phyloP scores from a whole-genome alignment of 768 basidiomycete genomes.

The Macrocybe gigantea region DNA sequence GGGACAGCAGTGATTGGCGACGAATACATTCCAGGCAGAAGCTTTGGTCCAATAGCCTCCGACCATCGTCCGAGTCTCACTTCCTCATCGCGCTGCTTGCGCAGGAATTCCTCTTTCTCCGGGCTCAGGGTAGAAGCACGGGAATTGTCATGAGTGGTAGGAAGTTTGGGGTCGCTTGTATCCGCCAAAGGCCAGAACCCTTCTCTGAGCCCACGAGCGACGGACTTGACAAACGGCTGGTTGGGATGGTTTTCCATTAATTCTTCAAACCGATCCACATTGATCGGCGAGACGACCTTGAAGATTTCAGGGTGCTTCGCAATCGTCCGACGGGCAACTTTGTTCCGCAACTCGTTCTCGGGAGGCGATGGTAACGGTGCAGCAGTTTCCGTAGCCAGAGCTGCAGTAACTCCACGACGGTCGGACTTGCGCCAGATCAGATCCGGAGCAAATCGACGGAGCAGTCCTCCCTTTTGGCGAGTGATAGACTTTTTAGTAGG shows the following conservation, averaged over 20 bases:
- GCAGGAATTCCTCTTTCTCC: constrained; percentile 11
- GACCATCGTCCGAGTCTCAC: constrained; percentile 10
- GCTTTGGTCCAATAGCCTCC: constrained; percentile 14
- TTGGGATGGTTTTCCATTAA: constrained; percentile 15
- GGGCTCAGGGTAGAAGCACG: not conserved
- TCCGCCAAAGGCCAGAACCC: constrained; percentile 22
- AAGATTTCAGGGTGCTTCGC: constrained; percentile 10
- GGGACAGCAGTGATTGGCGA: constrained; percentile 29
- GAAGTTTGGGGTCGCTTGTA: not conserved
- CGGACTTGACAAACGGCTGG: constrained; percentile 13
- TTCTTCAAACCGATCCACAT: constrained; percentile 9
- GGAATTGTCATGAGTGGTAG: not conserved
- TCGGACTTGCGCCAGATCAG: too few relatives aligned
- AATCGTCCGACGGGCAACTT: constrained; percentile 12
- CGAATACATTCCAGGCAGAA: constrained; percentile 27
- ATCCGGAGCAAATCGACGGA: too few relatives aligned
- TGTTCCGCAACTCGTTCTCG: constrained; percentile 12
- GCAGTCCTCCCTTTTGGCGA: too few relatives aligned
- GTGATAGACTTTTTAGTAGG: too few relatives aligned
- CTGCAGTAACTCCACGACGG: too few relatives aligned
- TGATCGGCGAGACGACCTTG: constrained; percentile 14
- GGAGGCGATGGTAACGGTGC: constrained; percentile 14
- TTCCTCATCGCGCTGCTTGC: constrained; percentile 14
- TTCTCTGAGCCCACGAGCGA: constrained; percentile 10
- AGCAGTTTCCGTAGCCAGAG: not conserved